Evolutionary conservation across 1,284 basidiomycete species (phyloP).

Genomic region (Naganishia sp.): DNA sequence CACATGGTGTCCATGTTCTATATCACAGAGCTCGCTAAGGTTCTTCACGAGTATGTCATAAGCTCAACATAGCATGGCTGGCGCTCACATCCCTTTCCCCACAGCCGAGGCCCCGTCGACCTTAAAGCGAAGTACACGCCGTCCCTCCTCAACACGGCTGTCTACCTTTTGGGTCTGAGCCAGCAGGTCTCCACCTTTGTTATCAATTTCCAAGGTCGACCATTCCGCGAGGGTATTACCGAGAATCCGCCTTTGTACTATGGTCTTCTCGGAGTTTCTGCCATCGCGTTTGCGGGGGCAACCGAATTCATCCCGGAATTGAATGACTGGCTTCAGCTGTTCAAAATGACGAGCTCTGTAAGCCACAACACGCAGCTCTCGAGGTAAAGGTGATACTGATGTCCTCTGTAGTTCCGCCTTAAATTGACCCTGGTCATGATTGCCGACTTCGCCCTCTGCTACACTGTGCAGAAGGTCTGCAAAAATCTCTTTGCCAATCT

Average conservation of each 20-base stretch:
- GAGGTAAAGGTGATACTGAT: background rate
- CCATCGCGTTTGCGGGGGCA: slow-evolving; percentile 88
- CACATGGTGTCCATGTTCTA: slow-evolving; percentile 87
- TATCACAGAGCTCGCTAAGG: slow-evolving; percentile 79
- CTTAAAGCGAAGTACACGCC: slow-evolving; percentile 94
- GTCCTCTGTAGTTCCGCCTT: slow-evolving; percentile 68
- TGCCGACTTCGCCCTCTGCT: slow-evolving; percentile 86
- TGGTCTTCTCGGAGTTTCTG: slow-evolving; percentile 80
- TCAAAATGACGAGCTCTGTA: slow-evolving; percentile 79
- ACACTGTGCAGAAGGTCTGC: slow-evolving; percentile 75
- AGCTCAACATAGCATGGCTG: too few species aligned
- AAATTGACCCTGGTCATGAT: slow-evolving; percentile 77
- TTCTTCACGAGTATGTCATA: slow-evolving; percentile 69
- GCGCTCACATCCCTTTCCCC: background rate
- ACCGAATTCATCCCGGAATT: slow-evolving; percentile 93
- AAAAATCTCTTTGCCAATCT: slow-evolving; percentile 86
- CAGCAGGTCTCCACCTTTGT: slow-evolving; percentile 96
- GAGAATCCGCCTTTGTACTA: slow-evolving; percentile 90
- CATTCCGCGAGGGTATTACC: slow-evolving; percentile 91
- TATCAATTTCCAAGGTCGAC: slow-evolving; percentile 95
- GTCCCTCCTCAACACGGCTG: slow-evolving; percentile 86
- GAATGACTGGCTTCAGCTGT: slow-evolving; percentile 95
- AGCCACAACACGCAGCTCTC: slow-evolving; percentile 43
- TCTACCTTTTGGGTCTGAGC: slow-evolving; percentile 87
- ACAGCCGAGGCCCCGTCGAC: slow-evolving; percentile 75